Conservation (phyloP, 2,329 filamentous ascomycete genomes). For the Paracoccidioides brasiliensis region DNA sequence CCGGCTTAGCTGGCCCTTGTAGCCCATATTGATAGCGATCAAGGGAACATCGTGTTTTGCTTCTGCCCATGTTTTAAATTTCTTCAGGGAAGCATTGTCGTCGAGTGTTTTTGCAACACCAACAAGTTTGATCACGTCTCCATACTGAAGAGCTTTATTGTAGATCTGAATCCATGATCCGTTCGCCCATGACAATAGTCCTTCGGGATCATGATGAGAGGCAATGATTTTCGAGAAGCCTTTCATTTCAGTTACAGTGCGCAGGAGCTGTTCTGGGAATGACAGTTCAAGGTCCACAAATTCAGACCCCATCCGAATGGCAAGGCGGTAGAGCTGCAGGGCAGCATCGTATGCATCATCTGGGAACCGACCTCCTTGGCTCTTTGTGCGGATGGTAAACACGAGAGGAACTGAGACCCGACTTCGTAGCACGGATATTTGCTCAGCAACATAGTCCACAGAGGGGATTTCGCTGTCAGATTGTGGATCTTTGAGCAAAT, state of each 20-base stretch:
- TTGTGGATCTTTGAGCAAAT: conserved; percentile 65
- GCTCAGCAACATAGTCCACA: conserved; percentile 64
- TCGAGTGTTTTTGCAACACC: conserved; percentile 62
- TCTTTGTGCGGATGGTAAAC: conserved; percentile 76
- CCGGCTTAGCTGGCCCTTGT: conserved; percentile 72
- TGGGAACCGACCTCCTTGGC: conserved; percentile 80
- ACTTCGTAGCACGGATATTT: conserved; percentile 66
- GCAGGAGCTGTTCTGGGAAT: conserved; percentile 62
- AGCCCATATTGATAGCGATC: conserved; percentile 93
- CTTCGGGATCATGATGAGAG: conserved; percentile 81
- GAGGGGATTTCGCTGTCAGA: conserved; percentile 44
- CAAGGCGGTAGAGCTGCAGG: conserved; percentile 61
- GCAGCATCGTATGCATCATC: conserved; percentile 61
- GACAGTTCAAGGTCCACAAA: conserved; percentile 90
- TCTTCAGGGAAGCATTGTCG: conserved; percentile 74
- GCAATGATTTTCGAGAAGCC: conserved; percentile 75
- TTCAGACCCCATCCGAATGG: conserved; percentile 72
- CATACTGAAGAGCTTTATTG: conserved; percentile 78
- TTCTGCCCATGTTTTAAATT: conserved; percentile 67
- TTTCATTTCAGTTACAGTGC: conserved; percentile 53
- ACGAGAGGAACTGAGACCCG: conserved; percentile 66
- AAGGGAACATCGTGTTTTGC: conserved; percentile 65
- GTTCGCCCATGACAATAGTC: conserved; percentile 72
- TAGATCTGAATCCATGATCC: conserved; percentile 87
- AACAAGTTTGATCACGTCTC: conserved; percentile 88